Base-by-base conservation (phyloP, 139 green algal species). In the Mychonastes homosphaera region DNA sequence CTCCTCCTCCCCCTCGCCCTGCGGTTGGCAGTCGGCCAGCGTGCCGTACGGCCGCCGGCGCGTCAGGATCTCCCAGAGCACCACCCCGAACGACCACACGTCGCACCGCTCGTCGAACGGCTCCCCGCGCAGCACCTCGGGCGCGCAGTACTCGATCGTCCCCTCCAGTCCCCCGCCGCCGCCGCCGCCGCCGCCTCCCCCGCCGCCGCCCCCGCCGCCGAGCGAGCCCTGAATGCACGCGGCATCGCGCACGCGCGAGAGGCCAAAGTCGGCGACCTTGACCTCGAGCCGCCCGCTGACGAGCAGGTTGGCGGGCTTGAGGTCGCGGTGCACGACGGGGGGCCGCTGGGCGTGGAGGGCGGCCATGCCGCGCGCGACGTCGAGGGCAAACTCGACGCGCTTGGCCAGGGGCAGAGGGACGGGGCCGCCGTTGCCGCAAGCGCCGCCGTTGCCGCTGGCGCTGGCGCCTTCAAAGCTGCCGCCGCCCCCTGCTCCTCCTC, bases 221-320 rank as follows among this genome's bases (percentile, higher is more conserved):
- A 24, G 2, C 29, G 30, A 26, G 12, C n/a, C n/a, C 61, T 61
- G 30, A 67, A 15, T 51, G 24, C n/a, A n/a, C n/a, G 67, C 62
- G 24, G 77, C 71, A 59, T 79, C 75, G 58, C 78, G 79, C 53
- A 79, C 77, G 46, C 75, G 58, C 39, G 29, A 61, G 6, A 83
- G 68, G 3, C 75, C 75, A 64, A 83, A 79, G 65, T 82, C 75
- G 2, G 66, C 69, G 27, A 77, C 71, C 65, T 83, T 83, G 58
- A 79, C 49, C 43, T 83, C 75, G 38, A 79, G 78, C 24, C 71
- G 59, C 12, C 69, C 73, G 6, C 58, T 73, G 33, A 84, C 71
- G 39, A 84, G 65, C 58, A 84, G 67, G 56, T 84, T 84, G 34
- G 73, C 71, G 0, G 71, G 65, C 56, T 84, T 82, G 12, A 84